Base-by-base conservation (phyloP, 140 eudicot genomes). In the Anethum foeniculum region DNA sequence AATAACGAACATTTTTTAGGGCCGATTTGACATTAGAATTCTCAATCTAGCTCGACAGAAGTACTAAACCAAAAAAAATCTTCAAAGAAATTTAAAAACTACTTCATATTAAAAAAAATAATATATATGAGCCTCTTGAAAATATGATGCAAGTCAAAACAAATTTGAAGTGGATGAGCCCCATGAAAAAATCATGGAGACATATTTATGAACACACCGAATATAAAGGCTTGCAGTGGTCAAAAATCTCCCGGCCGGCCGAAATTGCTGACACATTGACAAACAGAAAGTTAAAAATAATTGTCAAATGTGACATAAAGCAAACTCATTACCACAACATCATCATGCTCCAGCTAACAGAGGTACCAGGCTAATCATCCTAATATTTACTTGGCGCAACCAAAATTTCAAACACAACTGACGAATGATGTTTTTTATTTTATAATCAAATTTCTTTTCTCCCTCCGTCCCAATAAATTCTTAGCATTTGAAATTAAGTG, bases 261-360 rank as follows among this genome's bases (percentile, higher is more conserved):
- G 28, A 73, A 73, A 43, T 72, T 39, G 77, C 51, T 43, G 77
- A 41, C 28, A 23, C 28, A 41, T 73, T 73, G 77, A 43, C 34
- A 73, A 54, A 43, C 21, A n/a, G 39, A 71, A 39, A 13, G 34
- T 54, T n/a, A 16, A 39, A 71, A 41, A 73, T 41, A 43, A 43
- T 73, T 41, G 54, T 73, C 0, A 65, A 67, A 30, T n/a, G 34
- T 43, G 56, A 73, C 77, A 73, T 73, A 73, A 73, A 73, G 77
- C 36, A 23, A 23, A 43, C 18, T 73, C 77, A n/a, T 73, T 23
- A 43, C 43, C 77, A 2, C 3, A 41, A 36, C 46, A 72, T 21
- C 51, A 19, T 15, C 60, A 23, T 52, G 16, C 49, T 30, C 7
- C 32, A 23, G 8, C 32, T 18, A 72, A 38, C 47, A 41, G 19